Evolutionary conservation across 108 stramenopile genomes (phyloP), one percentile per base, ranked within the genome.

Genomic region (Nitzschia inconspicua): DNA sequence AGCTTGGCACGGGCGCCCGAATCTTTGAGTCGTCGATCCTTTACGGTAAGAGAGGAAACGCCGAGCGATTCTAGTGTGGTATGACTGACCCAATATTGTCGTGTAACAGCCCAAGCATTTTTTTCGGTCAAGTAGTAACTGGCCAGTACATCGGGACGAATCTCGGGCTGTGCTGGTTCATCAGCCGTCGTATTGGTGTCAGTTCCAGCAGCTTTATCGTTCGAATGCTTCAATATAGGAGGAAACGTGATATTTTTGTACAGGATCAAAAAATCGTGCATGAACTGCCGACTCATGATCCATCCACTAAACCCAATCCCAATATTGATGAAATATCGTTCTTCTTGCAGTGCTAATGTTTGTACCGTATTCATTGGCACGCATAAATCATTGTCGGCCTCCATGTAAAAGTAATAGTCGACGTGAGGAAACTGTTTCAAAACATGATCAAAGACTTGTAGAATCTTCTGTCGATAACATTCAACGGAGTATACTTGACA

Each of bases 251-350:
- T 2, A 37, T 47, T 65, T 9, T 50, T 41, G 32, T 65, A 65
- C 5, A 44, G 37, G 13, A 24, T 30, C 4, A 72, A 0, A 48
- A 72, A 72, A 29, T 72, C 71, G 11, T 28, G 5, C 49, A 72
- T 34, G 51, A 72, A 72, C 8, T 47, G 29, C 25, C 71, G 60
- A 16, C 64, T 65, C 71, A 72, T 72, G 43, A 72, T 72, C 71
- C 71, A 72, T 44, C 71, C 71, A 5, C 49, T 52, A 46, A 61
- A 60, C 24, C 71, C 71, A 49, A 72, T 66, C 9, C 71, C 71
- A 0, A 65, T 72, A 19, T 55, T 61, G 42, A 72, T 63, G 49
- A 72, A 72, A 31, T 72, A 72, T 14, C 71, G 71, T 32, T 36
- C 10, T 23, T 72, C 32, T 51, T 30, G 40, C 24, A 59, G 40